Conservation (phyloP, 805 yeast genomes). For the Metschnikowia colocasiae region DNA sequence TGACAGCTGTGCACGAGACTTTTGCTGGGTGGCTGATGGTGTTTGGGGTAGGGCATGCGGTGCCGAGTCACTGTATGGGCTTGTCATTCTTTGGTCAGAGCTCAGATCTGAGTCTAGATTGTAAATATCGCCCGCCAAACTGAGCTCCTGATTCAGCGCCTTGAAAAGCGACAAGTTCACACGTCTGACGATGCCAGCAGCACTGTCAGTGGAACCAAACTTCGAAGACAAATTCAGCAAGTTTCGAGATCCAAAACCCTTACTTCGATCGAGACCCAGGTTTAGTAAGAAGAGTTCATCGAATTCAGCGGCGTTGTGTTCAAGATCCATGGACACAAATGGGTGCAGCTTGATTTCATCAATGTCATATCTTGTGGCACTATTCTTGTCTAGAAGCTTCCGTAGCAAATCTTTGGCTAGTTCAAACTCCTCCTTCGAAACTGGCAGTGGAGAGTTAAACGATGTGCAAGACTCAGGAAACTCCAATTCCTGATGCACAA, state of each 20-base stretch:
- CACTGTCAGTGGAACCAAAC: slow-evolving; percentile 21
- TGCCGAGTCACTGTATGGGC: not conserved
- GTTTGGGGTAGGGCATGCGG: not conserved
- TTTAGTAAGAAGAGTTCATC: slow-evolving; percentile 37
- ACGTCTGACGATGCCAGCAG: slow-evolving; percentile 73
- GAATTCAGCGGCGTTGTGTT: slow-evolving; percentile 31
- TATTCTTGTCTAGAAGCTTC: slow-evolving; percentile 66
- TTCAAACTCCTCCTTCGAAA: slow-evolving; percentile 41
- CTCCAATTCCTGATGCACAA: slow-evolving; percentile 55
- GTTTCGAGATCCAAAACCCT: not conserved
- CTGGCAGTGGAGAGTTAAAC: slow-evolving; percentile 38
- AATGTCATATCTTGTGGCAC: slow-evolving; percentile 63
- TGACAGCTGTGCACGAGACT: not conserved
- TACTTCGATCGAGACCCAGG: not conserved
- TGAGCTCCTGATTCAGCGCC: slow-evolving; percentile 33
- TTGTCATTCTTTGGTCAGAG: not conserved
- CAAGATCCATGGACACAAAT: slow-evolving; percentile 47
- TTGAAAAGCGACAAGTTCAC: slow-evolving; percentile 36
- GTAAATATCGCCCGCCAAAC: slow-evolving; percentile 16
- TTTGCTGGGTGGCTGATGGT: not conserved
- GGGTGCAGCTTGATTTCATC: slow-evolving; percentile 73
- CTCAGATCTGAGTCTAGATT: slow-evolving; percentile 3
- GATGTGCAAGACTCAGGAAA: slow-evolving; percentile 47
- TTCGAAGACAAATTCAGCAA: not conserved
- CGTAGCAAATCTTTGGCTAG: slow-evolving; percentile 56